Evolutionary conservation across 2,329 filamentous ascomycete species (phyloP).

Genomic region (Pseudogymnoascus sp.): DNA sequence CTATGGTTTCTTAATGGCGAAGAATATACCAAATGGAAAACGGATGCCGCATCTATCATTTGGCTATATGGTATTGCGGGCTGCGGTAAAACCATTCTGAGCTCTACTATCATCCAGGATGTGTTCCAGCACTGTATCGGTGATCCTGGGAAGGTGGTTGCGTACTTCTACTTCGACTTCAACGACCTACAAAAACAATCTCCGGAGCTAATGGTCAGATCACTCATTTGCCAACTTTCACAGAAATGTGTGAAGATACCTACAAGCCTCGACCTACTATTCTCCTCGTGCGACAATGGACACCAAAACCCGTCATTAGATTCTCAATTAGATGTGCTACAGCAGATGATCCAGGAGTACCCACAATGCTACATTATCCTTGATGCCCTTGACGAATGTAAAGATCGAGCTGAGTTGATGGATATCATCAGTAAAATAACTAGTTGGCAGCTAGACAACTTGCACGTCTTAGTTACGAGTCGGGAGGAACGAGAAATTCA

Average conservation of each 20-base stretch:
- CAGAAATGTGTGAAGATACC: constrained; percentile 15
- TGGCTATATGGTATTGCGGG: constrained; percentile 36
- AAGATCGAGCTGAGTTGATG: not conserved
- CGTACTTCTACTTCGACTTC: constrained; percentile 35
- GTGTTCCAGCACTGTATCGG: not conserved
- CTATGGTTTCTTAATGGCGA: constrained; percentile 30
- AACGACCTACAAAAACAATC: constrained; percentile 31
- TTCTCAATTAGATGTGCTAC: not conserved
- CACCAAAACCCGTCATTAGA: constrained; percentile 15
- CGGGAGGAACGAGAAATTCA: constrained; percentile 24
- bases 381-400: constrained; percentile 28
- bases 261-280: constrained; percentile 22
- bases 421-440: not conserved
- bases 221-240: constrained; percentile 31
- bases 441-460: not conserved
- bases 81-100: constrained; percentile 36
- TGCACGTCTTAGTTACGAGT: constrained; percentile 18
- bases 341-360: constrained; percentile 12
- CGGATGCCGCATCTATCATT: constrained; percentile 23
- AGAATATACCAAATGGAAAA: constrained; percentile 29
- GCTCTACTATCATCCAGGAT: constrained; percentile 26
- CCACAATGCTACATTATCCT: constrained; percentile 22
- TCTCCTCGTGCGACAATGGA: constrained; percentile 22
- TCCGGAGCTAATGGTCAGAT: constrained; percentile 30
- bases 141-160: not conserved